Evolutionary conservation across 2,329 filamentous ascomycete species (phyloP).

Genomic region (Huntiella decipiens): DNA sequence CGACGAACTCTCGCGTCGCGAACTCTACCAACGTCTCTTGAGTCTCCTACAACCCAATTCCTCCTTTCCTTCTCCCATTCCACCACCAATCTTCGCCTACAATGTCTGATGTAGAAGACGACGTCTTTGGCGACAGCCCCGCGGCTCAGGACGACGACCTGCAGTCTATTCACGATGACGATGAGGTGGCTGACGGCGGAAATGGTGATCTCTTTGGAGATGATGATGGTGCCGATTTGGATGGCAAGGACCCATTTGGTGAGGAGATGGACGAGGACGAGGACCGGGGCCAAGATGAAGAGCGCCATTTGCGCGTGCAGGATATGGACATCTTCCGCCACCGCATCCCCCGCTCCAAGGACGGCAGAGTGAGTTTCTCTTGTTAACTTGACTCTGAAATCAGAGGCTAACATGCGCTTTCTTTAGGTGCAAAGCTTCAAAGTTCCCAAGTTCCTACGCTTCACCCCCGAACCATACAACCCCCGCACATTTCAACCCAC

Average conservation of each 20-base stretch:
- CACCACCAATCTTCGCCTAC: background rate
- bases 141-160: constrained; percentile 35
- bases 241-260: constrained; percentile 7
- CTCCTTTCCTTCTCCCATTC: background rate
- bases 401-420: constrained; percentile 1
- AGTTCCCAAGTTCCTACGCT: constrained; percentile 52
- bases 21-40: background rate
- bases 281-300: constrained; percentile 5
- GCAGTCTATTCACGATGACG: constrained; percentile 30
- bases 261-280: constrained; percentile 9
- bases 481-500: constrained; percentile 45
- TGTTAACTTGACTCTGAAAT: background rate
- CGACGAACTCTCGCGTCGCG: background rate
- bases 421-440: constrained; percentile 12
- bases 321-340: constrained; percentile 50
- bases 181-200: constrained; percentile 14
- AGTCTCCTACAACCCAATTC: background rate
- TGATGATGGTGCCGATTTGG: constrained; percentile 12
- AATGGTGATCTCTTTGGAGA: constrained; percentile 13
- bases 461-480: constrained; percentile 49
- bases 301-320: constrained; percentile 36
- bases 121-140: constrained; percentile 45
- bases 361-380: constrained; percentile 41
- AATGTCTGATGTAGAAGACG: constrained; percentile 30
- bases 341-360: constrained; percentile 48